phyloP scores from a whole-genome alignment of 345 rosid genomes.

The Eucalyptus cloeziana region DNA sequence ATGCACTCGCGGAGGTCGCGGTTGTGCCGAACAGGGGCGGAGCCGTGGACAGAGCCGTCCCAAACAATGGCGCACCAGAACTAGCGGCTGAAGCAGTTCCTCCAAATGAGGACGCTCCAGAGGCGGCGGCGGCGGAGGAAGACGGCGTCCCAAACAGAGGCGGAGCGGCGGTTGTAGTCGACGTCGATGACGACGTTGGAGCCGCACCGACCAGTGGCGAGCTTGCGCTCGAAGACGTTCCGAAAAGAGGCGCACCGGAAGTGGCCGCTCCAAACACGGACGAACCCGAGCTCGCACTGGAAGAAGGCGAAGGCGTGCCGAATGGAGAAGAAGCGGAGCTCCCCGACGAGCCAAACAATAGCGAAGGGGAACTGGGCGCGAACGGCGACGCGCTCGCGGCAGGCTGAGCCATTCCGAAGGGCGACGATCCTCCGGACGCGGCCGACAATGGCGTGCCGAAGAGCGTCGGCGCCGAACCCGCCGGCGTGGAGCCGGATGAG shows the following conservation, averaged over 20 bases:
- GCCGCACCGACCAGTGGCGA: background rate
- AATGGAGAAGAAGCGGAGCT: background rate
- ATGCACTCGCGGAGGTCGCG: constrained; percentile 1
- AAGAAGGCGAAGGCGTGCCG: background rate
- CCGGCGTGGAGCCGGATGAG: constrained; percentile 6
- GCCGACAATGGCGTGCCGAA: background rate
- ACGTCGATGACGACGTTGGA: background rate
- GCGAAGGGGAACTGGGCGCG: background rate
- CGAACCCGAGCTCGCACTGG: background rate
- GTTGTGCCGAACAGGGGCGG: background rate
- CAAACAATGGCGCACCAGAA: background rate
- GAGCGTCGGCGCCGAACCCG: background rate
- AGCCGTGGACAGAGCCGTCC: background rate
- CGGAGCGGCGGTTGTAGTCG: background rate
- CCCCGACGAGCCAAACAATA: background rate
- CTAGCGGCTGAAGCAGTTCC: background rate
- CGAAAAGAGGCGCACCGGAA: background rate
- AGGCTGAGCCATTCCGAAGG: background rate
- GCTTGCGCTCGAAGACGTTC: background rate
- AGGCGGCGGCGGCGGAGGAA: background rate
- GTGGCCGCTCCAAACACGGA: background rate
- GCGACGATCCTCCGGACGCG: background rate
- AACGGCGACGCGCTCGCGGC: background rate
- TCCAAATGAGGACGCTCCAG: background rate
- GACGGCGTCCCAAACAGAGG: background rate